Evolutionary conservation across 2,329 filamentous ascomycete genomes (phyloP).

Genomic region (Xylariaceae sp.): DNA sequence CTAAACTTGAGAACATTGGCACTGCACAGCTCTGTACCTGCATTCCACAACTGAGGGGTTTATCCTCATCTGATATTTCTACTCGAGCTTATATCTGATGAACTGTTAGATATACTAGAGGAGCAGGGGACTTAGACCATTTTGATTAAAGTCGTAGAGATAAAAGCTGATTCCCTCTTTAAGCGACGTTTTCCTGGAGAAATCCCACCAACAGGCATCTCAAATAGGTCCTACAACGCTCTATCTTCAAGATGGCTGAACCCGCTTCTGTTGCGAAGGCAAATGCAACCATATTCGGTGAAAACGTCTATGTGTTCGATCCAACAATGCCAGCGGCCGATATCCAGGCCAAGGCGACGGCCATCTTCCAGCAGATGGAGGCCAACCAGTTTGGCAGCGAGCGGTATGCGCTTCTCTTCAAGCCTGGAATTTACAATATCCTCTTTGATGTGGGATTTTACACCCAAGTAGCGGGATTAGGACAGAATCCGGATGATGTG

Average conservation of each 20-base stretch:
- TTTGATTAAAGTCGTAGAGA: neutral
- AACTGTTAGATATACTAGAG: neutral
- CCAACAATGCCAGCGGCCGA: conserved; percentile 33
- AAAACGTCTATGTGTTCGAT: conserved; percentile 39
- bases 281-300: conserved; percentile 37
- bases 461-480: conserved; percentile 37
- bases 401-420: conserved; percentile 38
- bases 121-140: neutral
- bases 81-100: neutral
- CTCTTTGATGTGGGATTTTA: conserved; percentile 41
- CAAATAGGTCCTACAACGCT: neutral
- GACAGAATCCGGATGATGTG: conserved; percentile 36
- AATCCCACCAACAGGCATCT: neutral
- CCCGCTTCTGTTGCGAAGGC: conserved; percentile 16
- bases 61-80: too few relatives aligned
- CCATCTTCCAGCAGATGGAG: conserved; percentile 39
- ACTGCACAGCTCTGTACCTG: too few relatives aligned
- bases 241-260: neutral
- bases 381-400: conserved; percentile 38
- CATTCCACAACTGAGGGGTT: too few relatives aligned
- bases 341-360: conserved; percentile 34
- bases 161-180: neutral
- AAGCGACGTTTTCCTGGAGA: neutral
- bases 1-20: too few relatives aligned
- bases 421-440: conserved; percentile 36